These are phyloP conservation scores for Stagonosporopsis rhizophila DNA, from an alignment of 2,329 filamentous ascomycete species.

Conservation along the genomic window DNA sequence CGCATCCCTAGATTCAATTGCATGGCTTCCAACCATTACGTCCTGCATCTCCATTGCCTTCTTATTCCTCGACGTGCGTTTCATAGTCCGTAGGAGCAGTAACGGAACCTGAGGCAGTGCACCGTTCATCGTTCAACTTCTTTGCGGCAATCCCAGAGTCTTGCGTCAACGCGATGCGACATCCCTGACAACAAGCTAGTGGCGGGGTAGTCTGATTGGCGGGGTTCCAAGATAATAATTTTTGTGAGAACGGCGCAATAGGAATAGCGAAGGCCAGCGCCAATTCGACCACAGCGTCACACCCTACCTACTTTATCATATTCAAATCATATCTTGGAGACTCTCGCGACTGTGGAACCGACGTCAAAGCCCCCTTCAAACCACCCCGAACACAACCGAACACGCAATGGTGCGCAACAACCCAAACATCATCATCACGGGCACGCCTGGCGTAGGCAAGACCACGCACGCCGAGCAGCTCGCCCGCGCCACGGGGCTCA, in stretches of 20 bases:
- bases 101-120: not conserved
- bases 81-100: not conserved
- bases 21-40: not conserved
- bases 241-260: not conserved
- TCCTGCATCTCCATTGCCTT: not conserved
- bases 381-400: not conserved
- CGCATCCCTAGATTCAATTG: not conserved
- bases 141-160: not conserved
- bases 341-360: not conserved
- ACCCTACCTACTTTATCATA: not conserved
- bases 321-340: not conserved
- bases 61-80: not conserved
- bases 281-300: not conserved
- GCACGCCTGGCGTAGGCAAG: conserved; percentile 95
- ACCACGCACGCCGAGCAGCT: conserved; percentile 88
- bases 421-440: conserved; percentile 94
- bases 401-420: conserved; percentile 50
- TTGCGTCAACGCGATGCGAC: not conserved
- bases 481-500: conserved; percentile 76
- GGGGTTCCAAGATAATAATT: conserved; percentile 12
- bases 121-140: not conserved
- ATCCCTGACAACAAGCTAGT: not conserved
- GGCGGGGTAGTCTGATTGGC: conserved; percentile 12
- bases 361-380: not conserved
- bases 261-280: not conserved